Conservation (phyloP, 495 filamentous ascomycete genomes). For the Talaromyces thailandensis region DNA sequence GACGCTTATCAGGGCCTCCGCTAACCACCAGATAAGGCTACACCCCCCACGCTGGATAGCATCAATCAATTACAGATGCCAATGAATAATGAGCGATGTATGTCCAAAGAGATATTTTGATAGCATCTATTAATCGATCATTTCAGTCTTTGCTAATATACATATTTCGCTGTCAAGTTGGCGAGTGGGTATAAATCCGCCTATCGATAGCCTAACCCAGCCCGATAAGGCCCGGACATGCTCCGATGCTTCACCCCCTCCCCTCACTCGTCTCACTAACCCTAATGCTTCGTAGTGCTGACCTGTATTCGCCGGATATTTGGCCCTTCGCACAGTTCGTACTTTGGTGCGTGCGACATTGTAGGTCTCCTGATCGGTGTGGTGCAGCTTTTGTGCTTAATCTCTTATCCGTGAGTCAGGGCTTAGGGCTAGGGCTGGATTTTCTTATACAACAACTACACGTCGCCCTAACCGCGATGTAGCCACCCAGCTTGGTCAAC, state of each 20-base stretch:
- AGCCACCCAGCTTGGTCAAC: neutral
- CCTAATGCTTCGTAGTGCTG: neutral
- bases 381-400: neutral
- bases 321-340: too few species aligned
- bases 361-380: neutral
- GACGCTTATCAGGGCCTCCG: neutral
- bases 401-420: neutral
- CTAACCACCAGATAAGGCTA: neutral
- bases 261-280: neutral
- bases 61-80: neutral
- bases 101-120: too few species aligned
- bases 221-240: neutral
- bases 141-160: neutral
- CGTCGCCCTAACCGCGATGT: neutral
- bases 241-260: neutral
- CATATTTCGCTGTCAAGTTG: neutral
- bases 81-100: neutral
- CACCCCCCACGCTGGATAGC: neutral
- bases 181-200: neutral
- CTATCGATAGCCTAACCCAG: neutral
- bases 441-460: neutral
- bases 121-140: neutral
- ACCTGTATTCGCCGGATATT: too few species aligned
- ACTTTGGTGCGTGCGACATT: neutral
- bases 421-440: neutral